Evolutionary conservation across 2,329 filamentous ascomycete genomes (phyloP), one percentile per base, ranked within the genome.

Genomic region (Clonostachys chloroleuca): DNA sequence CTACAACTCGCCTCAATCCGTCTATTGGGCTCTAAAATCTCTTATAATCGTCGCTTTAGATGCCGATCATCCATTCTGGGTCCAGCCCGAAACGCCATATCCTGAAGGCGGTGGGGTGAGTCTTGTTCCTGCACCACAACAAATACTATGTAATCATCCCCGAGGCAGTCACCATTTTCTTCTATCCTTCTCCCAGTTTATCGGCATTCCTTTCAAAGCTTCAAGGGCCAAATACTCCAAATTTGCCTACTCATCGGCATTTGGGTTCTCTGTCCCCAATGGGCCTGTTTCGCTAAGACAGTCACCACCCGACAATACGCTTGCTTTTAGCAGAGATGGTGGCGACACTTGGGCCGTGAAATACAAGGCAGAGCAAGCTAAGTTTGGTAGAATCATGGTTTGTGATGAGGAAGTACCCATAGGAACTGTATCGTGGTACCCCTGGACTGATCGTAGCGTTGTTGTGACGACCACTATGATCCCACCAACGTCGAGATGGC

Each of bases 1-100:
- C 51, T 80, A 81, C 56, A 80, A 80, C 54, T 80, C 77, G 2
- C 75, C 77, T 0, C 77, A 80, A 49, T 80, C 75, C 0, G 64
- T 69, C 0, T 81, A 80, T 52, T 80, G 77, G 77, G 70, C 67
- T 9, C 57, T 80, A 17, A 80, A 80, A 47, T 69, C 71, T 0
- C 67, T 80, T 4, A 59, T 77, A 1, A 66, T 64, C 0, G 56
- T 77, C 0, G 63, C 60, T 0, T 47, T 80, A 0, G 50, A 60
- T 0, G 50, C 54, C 2, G 50, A 56, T 0, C 61, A 76, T 42
- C 55, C 61, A 0, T 80, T 81, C 46, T 81, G 77, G 77, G 55
- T 53, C 0, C 54, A 59, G 0, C 49, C 68, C 4, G 71, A 79
- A 44, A 43, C 51, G 0, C 51, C 58, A 1, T 59, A 61, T 33